These are phyloP conservation scores for Zarea fungicola DNA, from an alignment of 2,329 filamentous ascomycete species.

Conservation along the genomic window DNA sequence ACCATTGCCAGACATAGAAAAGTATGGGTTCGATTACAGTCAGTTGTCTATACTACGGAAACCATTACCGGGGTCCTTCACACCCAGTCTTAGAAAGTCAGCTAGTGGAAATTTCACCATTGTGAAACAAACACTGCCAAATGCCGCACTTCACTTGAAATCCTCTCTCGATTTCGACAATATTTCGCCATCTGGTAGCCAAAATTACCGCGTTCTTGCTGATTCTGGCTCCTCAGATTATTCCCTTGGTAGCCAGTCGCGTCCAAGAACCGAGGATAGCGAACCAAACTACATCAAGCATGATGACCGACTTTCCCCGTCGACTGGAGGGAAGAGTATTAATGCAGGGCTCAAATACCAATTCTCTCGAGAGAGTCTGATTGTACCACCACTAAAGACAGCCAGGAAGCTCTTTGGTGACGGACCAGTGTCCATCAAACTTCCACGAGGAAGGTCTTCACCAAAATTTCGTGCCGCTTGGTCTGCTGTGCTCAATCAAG, in stretches of 20 bases:
- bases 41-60: constrained; percentile 7
- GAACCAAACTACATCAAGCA: constrained; percentile 52
- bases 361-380: constrained; percentile 57
- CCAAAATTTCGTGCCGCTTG: constrained; percentile 52
- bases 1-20: neutral
- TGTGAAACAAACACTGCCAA: neutral
- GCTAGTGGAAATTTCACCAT: neutral
- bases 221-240: constrained; percentile 44
- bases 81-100: neutral
- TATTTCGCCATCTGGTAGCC: constrained; percentile 35
- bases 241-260: constrained; percentile 30
- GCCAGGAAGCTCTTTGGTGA: constrained; percentile 19
- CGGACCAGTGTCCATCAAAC: constrained; percentile 43
- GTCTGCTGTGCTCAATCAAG: constrained; percentile 48
- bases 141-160: neutral
- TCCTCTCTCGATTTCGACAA: constrained; percentile 4
- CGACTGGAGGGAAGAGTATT: constrained; percentile 28
- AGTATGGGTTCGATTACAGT: neutral
- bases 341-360: constrained; percentile 32
- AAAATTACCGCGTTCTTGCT: constrained; percentile 49
- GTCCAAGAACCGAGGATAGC: constrained; percentile 33
- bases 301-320: constrained; percentile 39
- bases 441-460: constrained; percentile 39
- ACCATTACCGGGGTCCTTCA: constrained; percentile 2
- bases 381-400: constrained; percentile 46